A percentile compares a stretch with the other conserved stretches of the same genome.
Evolutionary conservation across 805 yeast species (phyloP).

Genomic region (Wickerhamiella bombiphila): DNA sequence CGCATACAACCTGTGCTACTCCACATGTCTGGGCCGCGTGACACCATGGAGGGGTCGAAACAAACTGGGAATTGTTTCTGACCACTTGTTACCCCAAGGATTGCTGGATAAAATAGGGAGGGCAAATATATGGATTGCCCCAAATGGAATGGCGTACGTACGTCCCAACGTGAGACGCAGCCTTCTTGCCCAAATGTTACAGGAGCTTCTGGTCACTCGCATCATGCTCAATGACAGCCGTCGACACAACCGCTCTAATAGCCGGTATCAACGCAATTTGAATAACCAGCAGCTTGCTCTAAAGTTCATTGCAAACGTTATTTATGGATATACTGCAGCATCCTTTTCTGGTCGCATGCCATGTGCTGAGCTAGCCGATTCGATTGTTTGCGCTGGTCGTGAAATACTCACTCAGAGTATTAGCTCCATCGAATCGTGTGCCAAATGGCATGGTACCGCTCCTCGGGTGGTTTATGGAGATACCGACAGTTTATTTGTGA

Average conservation of each 20-base stretch:
- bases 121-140: conserved; percentile 53
- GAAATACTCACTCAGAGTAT: conserved; percentile 68
- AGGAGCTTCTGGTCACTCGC: conserved; percentile 68
- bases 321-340: conserved; percentile 92
- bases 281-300: conserved; percentile 74
- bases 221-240: conserved; percentile 63
- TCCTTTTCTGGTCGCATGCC: conserved; percentile 97
- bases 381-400: conserved; percentile 81
- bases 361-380: conserved; percentile 85
- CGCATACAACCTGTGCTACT: conserved; percentile 66
- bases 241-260: conserved; percentile 17
- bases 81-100: conserved; percentile 36
- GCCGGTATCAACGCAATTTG: conserved; percentile 33
- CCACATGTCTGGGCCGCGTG: conserved; percentile 29
- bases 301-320: conserved; percentile 84
- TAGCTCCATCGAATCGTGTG: conserved; percentile 42
- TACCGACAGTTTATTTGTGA: conserved; percentile 85
- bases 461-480: conserved; percentile 95
- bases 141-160: conserved; percentile 76
- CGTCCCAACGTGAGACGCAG: conserved; percentile 55
- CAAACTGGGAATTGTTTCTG: conserved; percentile 26
- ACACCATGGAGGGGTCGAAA: conserved; percentile 22
- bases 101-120: conserved; percentile 24
- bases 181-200: conserved; percentile 65
- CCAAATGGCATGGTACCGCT: conserved; percentile 39